Conservation (phyloP, 2,329 filamentous ascomycete genomes). For the Metarhizium anisopliae region DNA sequence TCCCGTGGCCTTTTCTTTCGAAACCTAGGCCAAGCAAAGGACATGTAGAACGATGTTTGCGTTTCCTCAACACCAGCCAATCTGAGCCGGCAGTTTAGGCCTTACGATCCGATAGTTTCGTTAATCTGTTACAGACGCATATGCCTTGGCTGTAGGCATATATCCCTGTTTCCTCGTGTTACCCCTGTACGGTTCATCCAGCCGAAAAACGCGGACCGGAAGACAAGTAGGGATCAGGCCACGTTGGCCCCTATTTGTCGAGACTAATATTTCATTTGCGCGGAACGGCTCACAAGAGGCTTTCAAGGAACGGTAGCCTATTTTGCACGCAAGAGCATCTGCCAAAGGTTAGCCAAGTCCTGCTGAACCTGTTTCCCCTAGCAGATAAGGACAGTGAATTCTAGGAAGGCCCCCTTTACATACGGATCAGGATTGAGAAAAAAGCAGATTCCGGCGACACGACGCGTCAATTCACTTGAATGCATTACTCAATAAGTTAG, state of each 20-base stretch:
- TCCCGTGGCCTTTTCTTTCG: not conserved
- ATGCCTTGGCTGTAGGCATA: not conserved
- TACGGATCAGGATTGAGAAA: not conserved
- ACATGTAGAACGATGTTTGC: not conserved
- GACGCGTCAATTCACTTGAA: not conserved
- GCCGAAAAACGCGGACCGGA: not conserved
- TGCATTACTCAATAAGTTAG: not conserved
- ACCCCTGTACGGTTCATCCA: constrained; percentile 5
- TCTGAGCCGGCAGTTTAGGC: not conserved
- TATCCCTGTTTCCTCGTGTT: constrained; percentile 9
- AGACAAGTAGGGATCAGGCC: constrained; percentile 1
- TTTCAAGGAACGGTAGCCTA: not conserved
- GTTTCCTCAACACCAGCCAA: not conserved
- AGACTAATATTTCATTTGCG: not conserved
- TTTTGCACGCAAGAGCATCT: not conserved
- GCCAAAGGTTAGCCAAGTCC: not conserved
- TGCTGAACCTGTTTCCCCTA: not conserved
- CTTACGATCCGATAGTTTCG: not conserved
- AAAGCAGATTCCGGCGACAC: not conserved
- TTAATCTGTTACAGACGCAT: not conserved
- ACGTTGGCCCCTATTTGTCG: not conserved
- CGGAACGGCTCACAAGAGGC: not conserved
- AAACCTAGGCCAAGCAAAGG: not conserved
- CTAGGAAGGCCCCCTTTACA: not conserved
- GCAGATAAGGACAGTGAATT: not conserved